Evolutionary conservation across 495 filamentous ascomycete species (phyloP).

Genomic region (Amniculicola lignicola): DNA sequence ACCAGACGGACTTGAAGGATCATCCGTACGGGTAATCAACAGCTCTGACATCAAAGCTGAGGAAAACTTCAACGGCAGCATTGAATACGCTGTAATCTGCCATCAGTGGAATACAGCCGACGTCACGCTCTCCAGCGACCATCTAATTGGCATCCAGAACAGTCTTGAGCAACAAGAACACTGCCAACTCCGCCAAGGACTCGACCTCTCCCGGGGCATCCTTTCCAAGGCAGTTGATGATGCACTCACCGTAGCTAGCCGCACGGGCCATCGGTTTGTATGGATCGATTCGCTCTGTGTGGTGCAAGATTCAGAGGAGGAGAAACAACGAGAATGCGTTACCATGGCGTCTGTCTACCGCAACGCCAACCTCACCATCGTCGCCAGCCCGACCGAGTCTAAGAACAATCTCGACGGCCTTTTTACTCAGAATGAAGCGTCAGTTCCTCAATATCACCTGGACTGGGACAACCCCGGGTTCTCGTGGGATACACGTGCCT

Average conservation of each 20-base stretch:
- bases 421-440: neutral
- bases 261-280: slow-evolving; percentile 25
- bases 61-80: neutral
- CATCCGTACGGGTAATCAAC: slow-evolving; percentile 16
- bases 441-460: neutral
- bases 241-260: slow-evolving; percentile 16
- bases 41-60: slow-evolving; percentile 11
- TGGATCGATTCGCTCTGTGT: slow-evolving; percentile 34
- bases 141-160: no score
- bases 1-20: neutral
- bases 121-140: slow-evolving; percentile 5
- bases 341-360: slow-evolving; percentile 27
- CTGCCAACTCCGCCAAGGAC: no score
- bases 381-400: neutral
- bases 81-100: slow-evolving; percentile 18
- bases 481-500: slow-evolving; percentile 28
- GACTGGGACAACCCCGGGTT: slow-evolving; percentile 2
- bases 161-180: no score
- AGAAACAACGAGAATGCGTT: slow-evolving; percentile 19
- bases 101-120: slow-evolving; percentile 17
- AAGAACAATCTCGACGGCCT: neutral
- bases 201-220: neutral
- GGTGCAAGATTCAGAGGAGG: slow-evolving; percentile 27
- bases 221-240: slow-evolving; percentile 18
- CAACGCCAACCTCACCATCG: slow-evolving; percentile 30